These are phyloP conservation scores for Verticillium dahliae DNA, from an alignment of 2,329 filamentous ascomycete genomes.

Conservation along the genomic window DNA sequence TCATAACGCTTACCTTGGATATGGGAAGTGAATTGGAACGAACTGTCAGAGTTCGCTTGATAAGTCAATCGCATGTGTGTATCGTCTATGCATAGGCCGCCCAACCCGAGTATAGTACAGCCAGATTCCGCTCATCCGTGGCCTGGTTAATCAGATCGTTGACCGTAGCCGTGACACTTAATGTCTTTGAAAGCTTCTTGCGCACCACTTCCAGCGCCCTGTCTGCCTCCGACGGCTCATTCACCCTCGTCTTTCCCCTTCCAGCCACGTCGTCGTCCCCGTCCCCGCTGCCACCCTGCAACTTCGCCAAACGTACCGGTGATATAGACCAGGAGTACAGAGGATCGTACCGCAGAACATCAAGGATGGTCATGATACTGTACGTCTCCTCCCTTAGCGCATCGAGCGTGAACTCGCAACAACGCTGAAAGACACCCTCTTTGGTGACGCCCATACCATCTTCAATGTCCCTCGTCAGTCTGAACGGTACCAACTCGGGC, in stretches of 20 bases:
- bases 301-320: conserved; percentile 55
- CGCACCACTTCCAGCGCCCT: conserved; percentile 86
- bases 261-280: conserved; percentile 21
- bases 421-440: conserved; percentile 94
- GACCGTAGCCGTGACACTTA: conserved; percentile 92
- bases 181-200: conserved; percentile 90
- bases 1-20: no score
- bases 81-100: not conserved
- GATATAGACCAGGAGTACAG: conserved; percentile 94
- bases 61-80: not conserved
- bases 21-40: not conserved
- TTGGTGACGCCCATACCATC: conserved; percentile 96
- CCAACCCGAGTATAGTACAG: conserved; percentile 77
- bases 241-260: conserved; percentile 28
- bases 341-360: conserved; percentile 96
- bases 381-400: conserved; percentile 92
- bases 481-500: conserved; percentile 92
- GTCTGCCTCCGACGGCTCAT: conserved; percentile 71
- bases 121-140: conserved; percentile 85
- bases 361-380: conserved; percentile 96
- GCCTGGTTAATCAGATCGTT: conserved; percentile 97
- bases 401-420: conserved; percentile 95
- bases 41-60: not conserved
- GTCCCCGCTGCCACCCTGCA: conserved; percentile 31
- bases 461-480: conserved; percentile 86